phyloP scores from a whole-genome alignment of 2,329 filamentous ascomycete species.

The Trichothecium roseum region DNA sequence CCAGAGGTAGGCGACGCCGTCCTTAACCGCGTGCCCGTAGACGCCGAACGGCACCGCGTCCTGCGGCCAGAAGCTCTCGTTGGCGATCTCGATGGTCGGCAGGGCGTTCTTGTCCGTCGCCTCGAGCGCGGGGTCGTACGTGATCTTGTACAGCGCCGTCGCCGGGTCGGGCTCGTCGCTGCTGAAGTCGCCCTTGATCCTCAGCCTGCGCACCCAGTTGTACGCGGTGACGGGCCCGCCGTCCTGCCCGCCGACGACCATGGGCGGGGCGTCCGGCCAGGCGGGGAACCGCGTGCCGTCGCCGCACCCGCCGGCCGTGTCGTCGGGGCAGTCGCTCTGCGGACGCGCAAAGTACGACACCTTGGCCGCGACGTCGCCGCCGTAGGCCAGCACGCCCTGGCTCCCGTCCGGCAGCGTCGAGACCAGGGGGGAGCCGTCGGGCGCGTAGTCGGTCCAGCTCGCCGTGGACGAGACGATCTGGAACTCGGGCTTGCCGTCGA shows the following conservation, averaged over 20 bases:
- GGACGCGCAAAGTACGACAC: conserved; percentile 1
- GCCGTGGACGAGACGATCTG: conserved; percentile 7
- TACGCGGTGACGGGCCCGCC: conserved; percentile 7
- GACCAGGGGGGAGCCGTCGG: conserved; percentile 8
- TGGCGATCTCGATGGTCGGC: conserved; percentile 6
- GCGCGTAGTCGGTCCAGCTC: conserved; percentile 7
- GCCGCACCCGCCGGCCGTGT: conserved; percentile 7
- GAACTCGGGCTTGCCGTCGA: conserved; percentile 3
- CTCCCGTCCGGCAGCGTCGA: background rate
- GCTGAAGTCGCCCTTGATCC: conserved; percentile 2
- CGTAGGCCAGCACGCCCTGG: background rate
- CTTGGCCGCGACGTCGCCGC: conserved; percentile 4
- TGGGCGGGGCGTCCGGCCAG: conserved; percentile 10
- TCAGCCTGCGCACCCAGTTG: conserved; percentile 6
- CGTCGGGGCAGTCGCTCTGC: conserved; percentile 2
- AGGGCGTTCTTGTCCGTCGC: conserved; percentile 4
- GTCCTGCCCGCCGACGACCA: conserved; percentile 4
- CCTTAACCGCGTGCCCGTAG: conserved; percentile 10
- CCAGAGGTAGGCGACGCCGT: conserved; percentile 10
- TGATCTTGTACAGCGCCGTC: conserved; percentile 8
- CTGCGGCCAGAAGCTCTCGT: conserved; percentile 6
- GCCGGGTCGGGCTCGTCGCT: conserved; percentile 4
- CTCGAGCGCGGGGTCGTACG: conserved; percentile 5
- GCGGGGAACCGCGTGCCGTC: conserved; percentile 7
- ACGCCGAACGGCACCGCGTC: conserved; percentile 8